Base-by-base conservation (phyloP, 208 protist species). In the Zelonia costaricensis region DNA sequence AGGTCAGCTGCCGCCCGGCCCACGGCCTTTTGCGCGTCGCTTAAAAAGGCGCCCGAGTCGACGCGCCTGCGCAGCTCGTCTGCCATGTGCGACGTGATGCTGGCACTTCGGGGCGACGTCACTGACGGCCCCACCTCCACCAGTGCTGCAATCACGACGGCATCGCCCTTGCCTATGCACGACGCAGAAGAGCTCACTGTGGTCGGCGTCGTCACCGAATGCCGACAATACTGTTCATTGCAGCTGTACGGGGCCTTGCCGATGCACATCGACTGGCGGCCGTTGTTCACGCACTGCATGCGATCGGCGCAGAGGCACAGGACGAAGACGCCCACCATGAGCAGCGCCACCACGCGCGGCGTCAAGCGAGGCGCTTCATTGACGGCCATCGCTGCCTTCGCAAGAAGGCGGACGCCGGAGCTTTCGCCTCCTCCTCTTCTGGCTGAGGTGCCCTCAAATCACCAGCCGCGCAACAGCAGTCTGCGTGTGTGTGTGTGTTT, bases 291-390 rank as follows among this genome's bases (percentile, higher is more conserved):
- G 45, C 75, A 86, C 46, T 77, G 69, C 8, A 72, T 18, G 3
- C 63, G 38, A 39, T 81, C 80, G 12, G 60, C 49, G 15, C 38
- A 10, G 35, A 81, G 38, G 49, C 75, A 82, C 10, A 86, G 20
- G 23, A 73, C 7, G 46, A 77, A 66, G 4, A 76, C 47, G 8
- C n/a, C 61, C 8, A 75, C 4, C 66, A 75, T 73, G 12, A 71
- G 44, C 10, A 73, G 30, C 31, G 56, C 31, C 48, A 75, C 68
- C 27, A 79, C 44, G 15, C 67, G 46, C 43, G 44, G 43, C 25
- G 75, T 82, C 16, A 81, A 55, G 49, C 64, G 58, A 44, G 71
- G 71, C 1, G 75, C 70, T 54, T 86, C 80, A 25, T 71, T 69
- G 8, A 74, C 25, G 6, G 31, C 10, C 53, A 73, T 77, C 13